Conservation (phyloP, 2,329 filamentous ascomycete species). For the Trichoderma lentiforme region DNA sequence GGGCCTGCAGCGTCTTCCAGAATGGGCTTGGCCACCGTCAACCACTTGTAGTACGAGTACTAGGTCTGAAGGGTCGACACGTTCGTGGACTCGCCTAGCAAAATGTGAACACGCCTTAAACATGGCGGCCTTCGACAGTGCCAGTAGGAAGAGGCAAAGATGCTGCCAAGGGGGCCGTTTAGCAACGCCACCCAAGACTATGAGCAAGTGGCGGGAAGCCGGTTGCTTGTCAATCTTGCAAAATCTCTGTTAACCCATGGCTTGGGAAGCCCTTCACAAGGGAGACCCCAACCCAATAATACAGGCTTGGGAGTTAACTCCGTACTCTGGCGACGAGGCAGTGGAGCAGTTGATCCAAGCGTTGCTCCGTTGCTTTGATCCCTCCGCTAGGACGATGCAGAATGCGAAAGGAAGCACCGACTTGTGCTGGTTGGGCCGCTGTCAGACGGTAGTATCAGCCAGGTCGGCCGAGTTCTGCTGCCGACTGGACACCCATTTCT, state of each 20-base stretch:
- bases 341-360: not conserved
- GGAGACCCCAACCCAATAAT: not conserved
- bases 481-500: not conserved
- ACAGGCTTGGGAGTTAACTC: not conserved
- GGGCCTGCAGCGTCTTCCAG: constrained; percentile 6
- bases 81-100: not conserved
- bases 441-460: not conserved
- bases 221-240: not conserved
- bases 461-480: not conserved
- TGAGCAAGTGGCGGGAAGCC: not conserved
- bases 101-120: not conserved
- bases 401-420: not conserved
- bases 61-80: not conserved
- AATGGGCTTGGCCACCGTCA: not conserved
- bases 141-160: not conserved
- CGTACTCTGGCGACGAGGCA: not conserved
- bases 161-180: not conserved
- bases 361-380: not conserved
- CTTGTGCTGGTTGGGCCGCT: not conserved
- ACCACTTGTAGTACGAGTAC: not conserved
- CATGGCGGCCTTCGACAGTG: not conserved
- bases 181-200: not conserved
- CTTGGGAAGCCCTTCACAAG: not conserved
- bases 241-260: not conserved
- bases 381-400: not conserved